Conservation (phyloP, 2,329 filamentous ascomycete genomes). For the Neurospora sp. region DNA sequence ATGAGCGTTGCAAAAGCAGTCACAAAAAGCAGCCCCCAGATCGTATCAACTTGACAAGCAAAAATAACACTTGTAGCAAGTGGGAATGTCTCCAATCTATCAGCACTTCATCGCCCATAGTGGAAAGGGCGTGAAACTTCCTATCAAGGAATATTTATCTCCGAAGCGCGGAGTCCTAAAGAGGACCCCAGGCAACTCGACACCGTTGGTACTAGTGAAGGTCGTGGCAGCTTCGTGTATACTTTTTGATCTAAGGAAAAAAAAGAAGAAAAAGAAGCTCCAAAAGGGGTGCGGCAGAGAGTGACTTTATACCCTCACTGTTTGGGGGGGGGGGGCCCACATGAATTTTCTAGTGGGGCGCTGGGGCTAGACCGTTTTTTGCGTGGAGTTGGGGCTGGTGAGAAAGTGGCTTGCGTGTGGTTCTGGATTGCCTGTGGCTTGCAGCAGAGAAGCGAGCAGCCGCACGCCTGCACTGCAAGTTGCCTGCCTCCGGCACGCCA, state of each 20-base stretch:
- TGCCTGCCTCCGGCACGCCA: neutral
- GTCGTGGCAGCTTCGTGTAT: slow-evolving; percentile 53
- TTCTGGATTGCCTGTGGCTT: neutral
- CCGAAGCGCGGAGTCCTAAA: slow-evolving; percentile 41
- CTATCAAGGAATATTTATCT: slow-evolving; percentile 52
- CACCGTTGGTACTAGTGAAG: slow-evolving; percentile 50
- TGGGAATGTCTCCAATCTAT: slow-evolving; percentile 47
- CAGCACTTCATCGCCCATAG: slow-evolving; percentile 47
- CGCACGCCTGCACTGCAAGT: neutral
- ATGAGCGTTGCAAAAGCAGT: neutral
- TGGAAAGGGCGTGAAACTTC: slow-evolving; percentile 46
- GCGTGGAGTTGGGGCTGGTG: neutral
- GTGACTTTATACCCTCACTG: neutral
- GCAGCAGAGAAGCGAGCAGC: neutral
- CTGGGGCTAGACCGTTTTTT: neutral
- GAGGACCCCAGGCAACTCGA: slow-evolving; percentile 48
- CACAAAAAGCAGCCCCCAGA: neutral
- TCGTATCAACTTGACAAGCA: neutral
- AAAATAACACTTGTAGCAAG: neutral
- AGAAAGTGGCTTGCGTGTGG: neutral
- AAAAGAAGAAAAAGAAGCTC: slow-evolving; percentile 26
- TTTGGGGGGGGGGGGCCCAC: neutral
- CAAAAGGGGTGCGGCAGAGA: neutral
- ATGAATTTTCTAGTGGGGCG: neutral
- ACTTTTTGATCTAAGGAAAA: slow-evolving; percentile 52